Percentiles rank a stretch among this genome's conserved stretches.
Evolutionary conservation across 345 rosid genomes (phyloP).

Genomic region (Rhizophora apiculata): DNA sequence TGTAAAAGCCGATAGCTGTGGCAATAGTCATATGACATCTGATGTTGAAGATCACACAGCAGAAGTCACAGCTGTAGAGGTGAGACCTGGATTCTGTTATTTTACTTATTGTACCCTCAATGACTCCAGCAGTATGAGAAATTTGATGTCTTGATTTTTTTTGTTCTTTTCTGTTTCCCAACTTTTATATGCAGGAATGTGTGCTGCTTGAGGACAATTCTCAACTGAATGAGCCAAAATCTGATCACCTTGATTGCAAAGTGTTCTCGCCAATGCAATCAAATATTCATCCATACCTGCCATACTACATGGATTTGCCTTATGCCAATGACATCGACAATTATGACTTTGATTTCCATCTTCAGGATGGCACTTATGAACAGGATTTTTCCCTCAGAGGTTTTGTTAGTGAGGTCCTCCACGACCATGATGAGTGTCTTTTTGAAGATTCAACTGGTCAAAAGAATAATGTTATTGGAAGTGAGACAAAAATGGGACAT

Average conservation of each 20-base stretch:
- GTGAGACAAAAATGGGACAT: conserved; percentile 29
- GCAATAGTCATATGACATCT: conserved; percentile 50
- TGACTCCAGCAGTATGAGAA: background rate
- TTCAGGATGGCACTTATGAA: conserved; percentile 53
- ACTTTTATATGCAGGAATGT: conserved; percentile 37
- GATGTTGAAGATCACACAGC: conserved; percentile 46
- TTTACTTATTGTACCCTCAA: background rate
- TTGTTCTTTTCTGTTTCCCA: background rate
- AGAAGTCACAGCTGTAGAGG: conserved; percentile 43
- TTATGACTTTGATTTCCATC: conserved; percentile 35
- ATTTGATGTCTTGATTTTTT: background rate
- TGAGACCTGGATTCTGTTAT: conserved; percentile 20
- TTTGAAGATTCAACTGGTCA: conserved; percentile 40
- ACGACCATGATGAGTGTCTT: conserved; percentile 42
- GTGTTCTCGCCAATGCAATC: conserved; percentile 45
- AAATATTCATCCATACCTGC: conserved; percentile 31
- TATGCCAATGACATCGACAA: conserved; percentile 68
- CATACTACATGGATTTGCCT: conserved; percentile 45
- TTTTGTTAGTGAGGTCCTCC: conserved; percentile 44
- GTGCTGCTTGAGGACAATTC: conserved; percentile 24
- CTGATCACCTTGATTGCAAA: conserved; percentile 37
- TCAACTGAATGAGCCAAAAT: conserved; percentile 22
- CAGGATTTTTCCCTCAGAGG: conserved; percentile 50
- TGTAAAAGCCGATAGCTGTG: conserved; percentile 37
- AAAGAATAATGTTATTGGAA: conserved; percentile 29